Evolutionary conservation across 495 filamentous ascomycete species (phyloP), one percentile per base, ranked within the genome.

Genomic region (Apodospora peruviana): DNA sequence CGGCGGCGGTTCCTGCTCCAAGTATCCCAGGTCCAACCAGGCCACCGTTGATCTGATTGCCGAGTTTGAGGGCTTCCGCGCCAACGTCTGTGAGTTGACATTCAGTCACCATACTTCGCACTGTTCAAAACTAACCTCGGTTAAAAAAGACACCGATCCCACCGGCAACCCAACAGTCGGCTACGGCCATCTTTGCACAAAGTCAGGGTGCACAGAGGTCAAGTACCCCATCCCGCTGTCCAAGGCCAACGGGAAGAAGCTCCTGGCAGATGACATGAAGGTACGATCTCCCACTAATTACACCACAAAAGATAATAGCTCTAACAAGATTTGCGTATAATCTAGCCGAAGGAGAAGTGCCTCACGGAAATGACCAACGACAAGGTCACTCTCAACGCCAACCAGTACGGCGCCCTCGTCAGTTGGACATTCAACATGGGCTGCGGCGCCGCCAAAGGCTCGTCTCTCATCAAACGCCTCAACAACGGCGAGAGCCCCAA

Each of bases 371-470:
- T 71, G 43, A 61, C 62, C 27, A 66, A 58, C 21, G 51, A 55
- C 40, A 50, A 47, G 8, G 66, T 69, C 29, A 59, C 53, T 14
- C 65, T 79, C 39, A 77, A 74, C 51, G 62, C 57, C 11, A 76
- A 79, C 57, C 66, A 77, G 55, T 78, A 72, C 53, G 76, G 73
- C 24, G 74, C 74, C 0, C 60, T 78, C 8, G 66, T 74, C 25
- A 68, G 61, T 45, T 78, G 69, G 64, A 61, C 72, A 9, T 77
- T 69, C 63, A 79, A 77, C 57, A 64, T 72, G 11, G 75, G 75
- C 17, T 77, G 72, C 54, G 73, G 71, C n/a, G 67, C 63, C 44
- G 69, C 68, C 12, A 55, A 47, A 14, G 48, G 41, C 1, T 76
- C 73, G 18, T 59, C 61, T 16, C 61, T 77, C 18, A 52, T 77